Percentiles rank a stretch among this genome's conserved stretches.
These are phyloP conservation scores for Backusella circina DNA, from an alignment of 192 early-diverging fungal species.

Conservation along the genomic window DNA sequence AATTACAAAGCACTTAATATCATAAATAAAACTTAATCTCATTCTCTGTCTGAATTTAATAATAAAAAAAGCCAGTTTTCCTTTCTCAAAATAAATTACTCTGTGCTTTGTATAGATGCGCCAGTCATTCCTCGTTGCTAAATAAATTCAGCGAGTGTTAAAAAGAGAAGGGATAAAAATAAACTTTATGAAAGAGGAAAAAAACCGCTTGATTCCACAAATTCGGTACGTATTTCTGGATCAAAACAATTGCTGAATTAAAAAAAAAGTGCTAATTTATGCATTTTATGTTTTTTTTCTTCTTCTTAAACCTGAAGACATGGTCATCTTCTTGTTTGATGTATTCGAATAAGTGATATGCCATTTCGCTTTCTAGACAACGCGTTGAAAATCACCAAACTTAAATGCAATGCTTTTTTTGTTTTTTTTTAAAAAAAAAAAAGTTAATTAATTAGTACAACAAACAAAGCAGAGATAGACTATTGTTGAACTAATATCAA, in stretches of 20 bases:
- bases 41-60: neutral
- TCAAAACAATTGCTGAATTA: neutral
- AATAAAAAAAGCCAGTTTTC: neutral
- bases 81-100: neutral
- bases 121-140: conserved; percentile 40
- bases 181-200: neutral
- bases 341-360: neutral
- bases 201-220: neutral
- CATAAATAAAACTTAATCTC: neutral
- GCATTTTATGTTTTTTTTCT: neutral
- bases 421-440: too few relatives aligned
- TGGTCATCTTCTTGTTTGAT: too few relatives aligned
- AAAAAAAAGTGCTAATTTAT: too few relatives aligned
- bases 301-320: too few relatives aligned
- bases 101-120: conserved; percentile 24
- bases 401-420: neutral
- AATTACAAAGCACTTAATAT: neutral
- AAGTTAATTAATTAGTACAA: neutral
- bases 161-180: conserved; percentile 20
- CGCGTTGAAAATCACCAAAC: neutral
- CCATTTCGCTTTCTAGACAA: neutral
- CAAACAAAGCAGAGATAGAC: neutral
- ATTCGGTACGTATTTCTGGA: neutral
- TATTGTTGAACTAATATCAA: too few relatives aligned
- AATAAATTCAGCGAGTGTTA: conserved; percentile 21